phyloP scores from a whole-genome alignment of 257 asterid species.

The Solanum chilense region DNA sequence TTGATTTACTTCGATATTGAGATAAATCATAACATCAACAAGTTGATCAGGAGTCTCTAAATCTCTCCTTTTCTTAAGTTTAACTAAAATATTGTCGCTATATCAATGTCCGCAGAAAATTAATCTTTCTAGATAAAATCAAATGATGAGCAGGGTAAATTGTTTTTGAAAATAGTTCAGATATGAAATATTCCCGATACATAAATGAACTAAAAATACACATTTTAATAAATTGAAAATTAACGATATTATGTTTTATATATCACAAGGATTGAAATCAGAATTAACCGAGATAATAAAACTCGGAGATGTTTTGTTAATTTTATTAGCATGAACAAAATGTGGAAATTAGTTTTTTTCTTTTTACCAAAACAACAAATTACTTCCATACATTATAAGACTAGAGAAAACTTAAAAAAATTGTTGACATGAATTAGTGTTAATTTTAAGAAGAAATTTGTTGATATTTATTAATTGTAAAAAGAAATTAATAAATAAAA shows the following conservation, averaged over 20 bases:
- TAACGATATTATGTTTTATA: neutral
- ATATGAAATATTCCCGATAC: rapidly evolving
- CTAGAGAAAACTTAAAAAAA: neutral
- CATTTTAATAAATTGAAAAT: neutral
- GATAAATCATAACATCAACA: neutral
- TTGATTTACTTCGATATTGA: neutral
- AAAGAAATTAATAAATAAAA: neutral
- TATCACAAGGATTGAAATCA: neutral
- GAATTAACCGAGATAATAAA: neutral
- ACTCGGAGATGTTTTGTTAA: neutral
- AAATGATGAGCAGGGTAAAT: neutral
- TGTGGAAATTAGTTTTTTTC: neutral
- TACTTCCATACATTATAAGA: neutral
- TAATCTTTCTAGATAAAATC: neutral
- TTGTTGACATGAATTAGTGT: neutral
- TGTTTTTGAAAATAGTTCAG: neutral
- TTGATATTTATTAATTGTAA: neutral
- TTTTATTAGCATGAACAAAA: neutral
- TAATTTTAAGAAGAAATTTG: neutral
- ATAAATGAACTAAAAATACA: neutral
- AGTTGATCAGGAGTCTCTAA: neutral
- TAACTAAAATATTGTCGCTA: neutral
- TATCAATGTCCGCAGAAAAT: neutral
- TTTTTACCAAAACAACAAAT: neutral
- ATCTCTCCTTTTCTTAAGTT: neutral